Evolutionary conservation across 2,329 filamentous ascomycete genomes (phyloP).

Genomic region (Exophiala phaeomuriformis): DNA sequence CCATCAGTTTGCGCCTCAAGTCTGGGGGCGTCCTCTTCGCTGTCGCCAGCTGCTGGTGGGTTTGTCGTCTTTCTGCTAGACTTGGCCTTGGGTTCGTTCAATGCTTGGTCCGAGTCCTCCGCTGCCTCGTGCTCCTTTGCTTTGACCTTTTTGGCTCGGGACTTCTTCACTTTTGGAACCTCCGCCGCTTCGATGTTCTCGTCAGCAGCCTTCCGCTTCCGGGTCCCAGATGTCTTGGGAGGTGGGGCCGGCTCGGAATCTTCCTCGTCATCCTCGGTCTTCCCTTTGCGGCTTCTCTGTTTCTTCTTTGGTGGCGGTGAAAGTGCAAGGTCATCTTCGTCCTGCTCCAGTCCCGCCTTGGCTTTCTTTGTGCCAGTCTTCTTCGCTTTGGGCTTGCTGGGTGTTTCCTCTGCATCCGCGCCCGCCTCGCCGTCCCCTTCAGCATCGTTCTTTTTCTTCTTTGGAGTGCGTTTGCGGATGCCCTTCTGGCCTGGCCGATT

Average conservation of each 20-base stretch:
- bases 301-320: slow-evolving; percentile 17
- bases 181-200: slow-evolving; percentile 28
- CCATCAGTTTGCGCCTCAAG: neutral
- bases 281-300: slow-evolving; percentile 8
- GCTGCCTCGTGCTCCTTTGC: slow-evolving; percentile 29
- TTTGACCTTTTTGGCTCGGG: slow-evolving; percentile 45
- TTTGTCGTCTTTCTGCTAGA: slow-evolving; percentile 1
- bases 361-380: slow-evolving; percentile 25
- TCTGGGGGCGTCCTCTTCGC: slow-evolving; percentile 36
- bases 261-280: slow-evolving; percentile 7
- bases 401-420: slow-evolving; percentile 21
- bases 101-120: slow-evolving; percentile 1
- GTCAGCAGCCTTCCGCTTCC: slow-evolving; percentile 19
- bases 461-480: slow-evolving; percentile 45
- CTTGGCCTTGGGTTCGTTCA: slow-evolving; percentile 5
- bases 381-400: slow-evolving; percentile 22
- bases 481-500: slow-evolving; percentile 62
- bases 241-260: neutral
- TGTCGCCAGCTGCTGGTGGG: slow-evolving; percentile 34
- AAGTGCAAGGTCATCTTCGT: slow-evolving; percentile 20
- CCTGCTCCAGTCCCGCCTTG: slow-evolving; percentile 30
- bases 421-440: slow-evolving; percentile 30
- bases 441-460: slow-evolving; percentile 29
- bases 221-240: slow-evolving; percentile 7
- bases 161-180: slow-evolving; percentile 29